A percentile compares a stretch with the other conserved stretches of the same genome.
These are phyloP conservation scores for Xylogone sp. DNA, from an alignment of 2,329 filamentous ascomycete genomes.

Conservation along the genomic window DNA sequence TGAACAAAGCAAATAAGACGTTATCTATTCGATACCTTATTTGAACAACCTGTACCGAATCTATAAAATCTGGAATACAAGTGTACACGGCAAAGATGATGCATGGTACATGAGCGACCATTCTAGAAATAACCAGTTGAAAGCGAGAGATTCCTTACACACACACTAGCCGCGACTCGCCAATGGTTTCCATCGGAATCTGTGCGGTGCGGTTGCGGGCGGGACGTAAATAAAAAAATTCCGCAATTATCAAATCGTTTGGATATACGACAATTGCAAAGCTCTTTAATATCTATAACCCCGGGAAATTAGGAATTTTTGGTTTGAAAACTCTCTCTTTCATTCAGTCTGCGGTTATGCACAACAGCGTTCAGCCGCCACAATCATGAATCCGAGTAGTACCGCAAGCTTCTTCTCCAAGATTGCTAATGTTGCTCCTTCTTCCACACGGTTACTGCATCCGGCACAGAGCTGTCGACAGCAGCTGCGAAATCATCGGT, in stretches of 20 bases:
- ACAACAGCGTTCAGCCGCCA: slow-evolving; percentile 9
- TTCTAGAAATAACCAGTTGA: neutral
- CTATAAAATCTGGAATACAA: slow-evolving; percentile 2
- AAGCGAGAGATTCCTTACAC: neutral
- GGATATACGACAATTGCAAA: too few relatives aligned
- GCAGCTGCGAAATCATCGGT: neutral
- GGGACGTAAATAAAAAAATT: neutral
- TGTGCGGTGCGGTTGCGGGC: neutral
- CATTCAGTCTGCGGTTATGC: slow-evolving; percentile 12
- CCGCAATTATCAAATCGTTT: too few relatives aligned
- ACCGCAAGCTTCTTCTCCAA: slow-evolving; percentile 25
- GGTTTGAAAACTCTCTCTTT: neutral
- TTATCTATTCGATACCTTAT: too few relatives aligned
- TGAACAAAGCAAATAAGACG: too few relatives aligned
- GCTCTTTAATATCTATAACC: too few relatives aligned
- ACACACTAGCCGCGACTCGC: neutral
- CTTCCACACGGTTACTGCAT: slow-evolving; percentile 22
- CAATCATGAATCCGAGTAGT: slow-evolving; percentile 26
- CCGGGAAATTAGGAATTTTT: too few relatives aligned
- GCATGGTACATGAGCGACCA: neutral
- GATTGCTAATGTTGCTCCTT: too few relatives aligned
- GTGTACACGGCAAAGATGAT: neutral
- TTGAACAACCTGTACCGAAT: too few relatives aligned
- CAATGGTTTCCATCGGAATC: neutral
- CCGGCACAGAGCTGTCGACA: slow-evolving; percentile 20